Percentiles rank a stretch among this genome's conserved stretches.
Evolutionary conservation across 2,329 filamentous ascomycete species (phyloP).

Genomic region (Pestalotiopsis sp.): DNA sequence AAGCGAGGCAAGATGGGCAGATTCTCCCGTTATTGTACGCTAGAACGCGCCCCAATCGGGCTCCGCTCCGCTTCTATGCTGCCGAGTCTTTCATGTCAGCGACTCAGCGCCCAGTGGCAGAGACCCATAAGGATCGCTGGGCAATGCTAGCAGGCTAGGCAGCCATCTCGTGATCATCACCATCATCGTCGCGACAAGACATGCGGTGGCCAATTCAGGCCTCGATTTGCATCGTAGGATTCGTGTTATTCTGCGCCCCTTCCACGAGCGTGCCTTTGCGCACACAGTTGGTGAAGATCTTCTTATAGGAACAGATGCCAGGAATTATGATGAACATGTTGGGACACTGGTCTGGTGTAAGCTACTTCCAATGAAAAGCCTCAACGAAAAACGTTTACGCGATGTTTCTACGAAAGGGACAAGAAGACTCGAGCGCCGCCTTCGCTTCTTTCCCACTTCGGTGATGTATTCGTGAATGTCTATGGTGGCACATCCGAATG

Average conservation of each 20-base stretch:
- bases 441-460: background rate
- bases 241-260: background rate
- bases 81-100: background rate
- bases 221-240: background rate
- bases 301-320: too few relatives aligned
- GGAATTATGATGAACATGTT: too few relatives aligned
- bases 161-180: background rate
- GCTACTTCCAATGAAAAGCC: too few relatives aligned
- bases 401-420: background rate
- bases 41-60: background rate
- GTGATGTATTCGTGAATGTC: background rate
- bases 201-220: background rate
- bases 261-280: too few relatives aligned
- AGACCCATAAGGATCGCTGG: background rate
- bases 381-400: too few relatives aligned
- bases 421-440: background rate
- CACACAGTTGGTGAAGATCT: too few relatives aligned
- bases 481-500: background rate
- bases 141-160: background rate
- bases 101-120: background rate
- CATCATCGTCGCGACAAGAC: background rate
- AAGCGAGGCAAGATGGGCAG: background rate
- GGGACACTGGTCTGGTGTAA: too few relatives aligned
- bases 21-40: background rate
- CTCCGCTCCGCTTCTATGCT: background rate